These are phyloP conservation scores for Mariannaea sp. DNA, from an alignment of 2,329 filamentous ascomycete species.

Conservation along the genomic window DNA sequence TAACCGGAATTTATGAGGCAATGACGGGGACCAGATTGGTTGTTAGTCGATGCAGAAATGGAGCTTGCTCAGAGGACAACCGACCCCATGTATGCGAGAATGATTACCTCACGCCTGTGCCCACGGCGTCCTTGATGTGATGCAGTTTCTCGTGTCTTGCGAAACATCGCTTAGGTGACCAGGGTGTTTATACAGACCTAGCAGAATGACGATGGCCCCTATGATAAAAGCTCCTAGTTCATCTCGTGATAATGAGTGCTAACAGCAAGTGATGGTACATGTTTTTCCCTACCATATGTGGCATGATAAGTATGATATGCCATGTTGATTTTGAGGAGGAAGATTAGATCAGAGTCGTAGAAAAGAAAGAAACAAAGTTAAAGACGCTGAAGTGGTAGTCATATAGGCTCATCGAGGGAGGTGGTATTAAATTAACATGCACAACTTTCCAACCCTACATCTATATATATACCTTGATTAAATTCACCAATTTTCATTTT, in stretches of 20 bases:
- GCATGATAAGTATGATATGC: neutral
- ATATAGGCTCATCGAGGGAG: neutral
- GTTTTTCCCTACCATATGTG: too few relatives aligned
- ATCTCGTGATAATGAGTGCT: neutral
- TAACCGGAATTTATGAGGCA: slow-evolving; percentile 32
- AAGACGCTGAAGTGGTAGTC: neutral
- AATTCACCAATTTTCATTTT: too few relatives aligned
- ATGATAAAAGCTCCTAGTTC: neutral
- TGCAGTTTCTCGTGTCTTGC: neutral
- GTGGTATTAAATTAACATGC: neutral
- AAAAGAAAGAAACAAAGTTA: too few relatives aligned
- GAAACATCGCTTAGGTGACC: neutral
- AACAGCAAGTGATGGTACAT: too few relatives aligned
- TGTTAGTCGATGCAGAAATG: slow-evolving; percentile 13
- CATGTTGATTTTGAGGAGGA: neutral
- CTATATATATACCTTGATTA: too few relatives aligned
- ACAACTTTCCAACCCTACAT: neutral
- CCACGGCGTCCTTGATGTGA: slow-evolving; percentile 18
- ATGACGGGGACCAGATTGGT: slow-evolving; percentile 30
- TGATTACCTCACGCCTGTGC: slow-evolving; percentile 24
- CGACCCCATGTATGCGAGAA: slow-evolving; percentile 40
- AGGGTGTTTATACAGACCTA: neutral
- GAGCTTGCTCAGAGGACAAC: slow-evolving; percentile 42
- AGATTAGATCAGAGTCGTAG: neutral
- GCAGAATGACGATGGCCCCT: neutral